Evolutionary conservation across 2,329 filamentous ascomycete species (phyloP).

Genomic region (Beauveria scarabaeidicola): DNA sequence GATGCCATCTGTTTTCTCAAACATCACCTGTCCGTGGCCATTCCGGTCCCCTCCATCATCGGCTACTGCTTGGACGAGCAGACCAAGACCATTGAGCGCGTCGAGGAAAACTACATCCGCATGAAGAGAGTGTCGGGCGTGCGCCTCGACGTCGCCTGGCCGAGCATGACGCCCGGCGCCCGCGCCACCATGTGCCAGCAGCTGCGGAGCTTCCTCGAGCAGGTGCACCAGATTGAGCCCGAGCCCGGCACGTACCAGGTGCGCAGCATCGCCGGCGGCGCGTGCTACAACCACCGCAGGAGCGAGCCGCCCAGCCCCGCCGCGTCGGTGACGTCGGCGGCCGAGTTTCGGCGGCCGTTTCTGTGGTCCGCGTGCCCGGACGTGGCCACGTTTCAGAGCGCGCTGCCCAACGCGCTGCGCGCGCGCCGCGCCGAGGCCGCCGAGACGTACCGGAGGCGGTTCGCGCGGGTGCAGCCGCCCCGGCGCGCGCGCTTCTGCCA

Average conservation of each 20-base stretch:
- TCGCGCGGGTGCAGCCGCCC: not conserved
- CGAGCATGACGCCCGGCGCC: constrained; percentile 7
- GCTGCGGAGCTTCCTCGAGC: constrained; percentile 10
- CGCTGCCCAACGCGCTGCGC: constrained; percentile 13
- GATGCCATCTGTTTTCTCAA: constrained; percentile 13
- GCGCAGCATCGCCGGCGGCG: not conserved
- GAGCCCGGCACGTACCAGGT: not conserved
- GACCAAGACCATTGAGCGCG: not conserved
- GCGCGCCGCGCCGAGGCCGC: constrained; percentile 12
- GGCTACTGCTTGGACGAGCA: constrained; percentile 9
- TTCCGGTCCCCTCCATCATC: constrained; percentile 8
- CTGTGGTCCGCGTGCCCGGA: constrained; percentile 12
- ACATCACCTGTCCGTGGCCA: not conserved
- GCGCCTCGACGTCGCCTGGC: constrained; percentile 13
- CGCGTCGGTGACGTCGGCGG: constrained; percentile 7
- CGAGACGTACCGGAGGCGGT: constrained; percentile 10
- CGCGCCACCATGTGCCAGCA: constrained; percentile 10
- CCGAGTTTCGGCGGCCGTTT: constrained; percentile 7
- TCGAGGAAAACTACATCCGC: constrained; percentile 12
- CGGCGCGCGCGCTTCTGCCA: constrained; percentile 21
- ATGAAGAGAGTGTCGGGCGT: constrained; percentile 12
- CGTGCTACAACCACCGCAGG: not conserved
- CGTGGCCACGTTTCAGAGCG: constrained; percentile 13
- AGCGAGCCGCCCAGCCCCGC: constrained; percentile 12
- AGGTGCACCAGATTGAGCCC: constrained; percentile 11